Conservation (phyloP, 2,329 filamentous ascomycete genomes). For the Beauveria medogensis region DNA sequence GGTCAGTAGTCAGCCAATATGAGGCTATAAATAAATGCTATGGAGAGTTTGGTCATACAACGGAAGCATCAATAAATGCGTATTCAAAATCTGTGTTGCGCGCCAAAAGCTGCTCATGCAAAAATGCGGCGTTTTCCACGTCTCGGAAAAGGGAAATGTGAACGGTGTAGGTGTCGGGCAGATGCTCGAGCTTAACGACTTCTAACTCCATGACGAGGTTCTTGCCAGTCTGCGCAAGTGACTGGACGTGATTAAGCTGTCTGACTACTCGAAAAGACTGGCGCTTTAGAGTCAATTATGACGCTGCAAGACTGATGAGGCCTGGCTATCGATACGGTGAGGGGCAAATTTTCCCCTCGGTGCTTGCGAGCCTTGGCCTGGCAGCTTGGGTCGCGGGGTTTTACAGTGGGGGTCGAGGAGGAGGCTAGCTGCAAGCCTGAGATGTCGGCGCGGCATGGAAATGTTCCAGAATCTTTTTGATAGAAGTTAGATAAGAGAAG, state of each 20-base stretch:
- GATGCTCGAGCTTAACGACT: slow-evolving; percentile 65
- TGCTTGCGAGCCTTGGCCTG: neutral
- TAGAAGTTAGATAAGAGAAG: no score
- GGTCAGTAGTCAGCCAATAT: neutral
- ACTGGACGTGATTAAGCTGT: no score
- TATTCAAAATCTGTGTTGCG: slow-evolving; percentile 86
- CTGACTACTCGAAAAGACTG: neutral
- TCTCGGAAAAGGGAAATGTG: slow-evolving; percentile 69
- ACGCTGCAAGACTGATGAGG: neutral
- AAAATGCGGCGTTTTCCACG: slow-evolving; percentile 67
- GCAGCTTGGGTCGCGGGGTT: neutral
- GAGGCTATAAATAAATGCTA: neutral
- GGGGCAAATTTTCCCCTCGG: neutral
- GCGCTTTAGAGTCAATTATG: neutral
- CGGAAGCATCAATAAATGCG: slow-evolving; percentile 80
- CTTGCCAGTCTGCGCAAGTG: neutral
- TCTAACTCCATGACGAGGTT: slow-evolving; percentile 38
- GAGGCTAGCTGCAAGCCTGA: neutral
- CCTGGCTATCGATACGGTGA: neutral
- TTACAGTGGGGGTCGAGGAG: neutral
- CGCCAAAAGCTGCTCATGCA: slow-evolving; percentile 76
- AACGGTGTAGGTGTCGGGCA: slow-evolving; percentile 58
- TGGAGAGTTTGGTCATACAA: slow-evolving; percentile 40
- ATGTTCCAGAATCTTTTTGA: no score
- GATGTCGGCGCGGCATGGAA: neutral